Percentiles rank a stretch among this genome's conserved stretches.
phyloP scores from a whole-genome alignment of 176 grass and related monocot species.

The Musa beccarii region DNA sequence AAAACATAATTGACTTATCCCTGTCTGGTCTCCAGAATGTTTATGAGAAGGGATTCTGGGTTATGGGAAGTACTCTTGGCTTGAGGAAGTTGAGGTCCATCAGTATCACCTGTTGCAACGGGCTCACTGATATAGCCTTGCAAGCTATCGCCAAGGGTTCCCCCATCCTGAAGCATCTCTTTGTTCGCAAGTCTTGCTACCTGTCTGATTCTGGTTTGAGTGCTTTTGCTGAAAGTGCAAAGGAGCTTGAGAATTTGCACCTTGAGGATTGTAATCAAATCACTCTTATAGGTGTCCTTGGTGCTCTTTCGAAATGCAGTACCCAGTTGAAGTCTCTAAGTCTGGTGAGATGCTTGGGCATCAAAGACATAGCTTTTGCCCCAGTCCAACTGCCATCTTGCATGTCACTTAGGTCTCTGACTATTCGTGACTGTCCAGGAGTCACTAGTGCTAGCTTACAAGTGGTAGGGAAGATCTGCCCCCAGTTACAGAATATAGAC shows the following conservation, averaged over 20 bases:
- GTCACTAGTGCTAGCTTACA: constrained; percentile 79
- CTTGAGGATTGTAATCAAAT: constrained; percentile 71
- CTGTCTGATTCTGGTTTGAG: constrained; percentile 67
- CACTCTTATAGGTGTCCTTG: constrained; percentile 63
- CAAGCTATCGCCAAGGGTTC: constrained; percentile 63
- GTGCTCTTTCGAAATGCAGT: constrained; percentile 56
- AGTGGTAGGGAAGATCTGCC: constrained; percentile 75
- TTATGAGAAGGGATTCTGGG: constrained; percentile 90
- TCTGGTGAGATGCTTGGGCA: constrained; percentile 70
- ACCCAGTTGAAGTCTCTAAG: constrained; percentile 58
- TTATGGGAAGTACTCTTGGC: constrained; percentile 87
- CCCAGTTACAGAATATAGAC: constrained; percentile 67
- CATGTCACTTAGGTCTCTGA: constrained; percentile 49
- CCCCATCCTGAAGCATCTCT: constrained; percentile 55
- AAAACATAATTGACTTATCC: constrained; percentile 51
- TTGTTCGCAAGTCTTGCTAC: constrained; percentile 60
- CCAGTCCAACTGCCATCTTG: constrained; percentile 60
- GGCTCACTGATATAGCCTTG: constrained; percentile 65
- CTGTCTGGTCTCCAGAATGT: constrained; percentile 49
- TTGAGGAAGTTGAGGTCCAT: constrained; percentile 68
- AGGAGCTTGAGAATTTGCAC: constrained; percentile 47
- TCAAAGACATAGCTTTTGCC: constrained; percentile 59
- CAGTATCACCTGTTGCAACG: constrained; percentile 49
- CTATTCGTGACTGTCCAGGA: constrained; percentile 67
- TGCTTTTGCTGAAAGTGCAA: constrained; percentile 48